phyloP scores from a whole-genome alignment of 116 monocot species.

The Papilionanthe hybrid region DNA sequence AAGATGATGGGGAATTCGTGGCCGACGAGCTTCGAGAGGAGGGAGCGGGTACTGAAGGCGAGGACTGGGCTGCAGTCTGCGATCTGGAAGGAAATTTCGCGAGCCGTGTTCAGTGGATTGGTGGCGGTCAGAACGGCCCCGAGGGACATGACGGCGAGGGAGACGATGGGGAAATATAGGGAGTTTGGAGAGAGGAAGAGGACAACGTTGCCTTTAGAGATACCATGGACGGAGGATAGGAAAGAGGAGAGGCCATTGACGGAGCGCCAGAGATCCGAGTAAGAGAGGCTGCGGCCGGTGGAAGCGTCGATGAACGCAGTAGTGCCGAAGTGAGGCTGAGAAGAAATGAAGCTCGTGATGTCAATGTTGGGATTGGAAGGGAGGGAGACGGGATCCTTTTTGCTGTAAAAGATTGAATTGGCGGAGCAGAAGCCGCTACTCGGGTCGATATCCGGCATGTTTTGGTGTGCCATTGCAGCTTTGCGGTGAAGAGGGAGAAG shows the following conservation, averaged over 20 bases:
- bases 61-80: constrained; percentile 41
- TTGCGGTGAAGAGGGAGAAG: no score
- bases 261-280: constrained; percentile 45
- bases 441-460: no score
- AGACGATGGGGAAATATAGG: constrained; percentile 63
- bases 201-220: constrained; percentile 62
- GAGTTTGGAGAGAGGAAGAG: constrained; percentile 83
- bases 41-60: constrained; percentile 48
- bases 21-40: constrained; percentile 46
- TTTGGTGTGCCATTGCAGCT: no score
- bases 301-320: constrained; percentile 44
- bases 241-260: constrained; percentile 9
- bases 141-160: constrained; percentile 76
- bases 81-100: constrained; percentile 49
- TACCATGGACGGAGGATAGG: constrained; percentile 21
- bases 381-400: no score
- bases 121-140: constrained; percentile 82
- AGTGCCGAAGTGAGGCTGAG: no score
- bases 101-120: constrained; percentile 78
- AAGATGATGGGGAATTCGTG: constrained; percentile 37
- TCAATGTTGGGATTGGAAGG: no score
- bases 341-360: no score
- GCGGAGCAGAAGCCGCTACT: no score
- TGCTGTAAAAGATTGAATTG: no score
- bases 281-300: constrained; percentile 48